A percentile compares a stretch with the other conserved stretches of the same genome.
Conservation (phyloP, 2,329 filamentous ascomycete genomes). For the Eurotiales sp. region DNA sequence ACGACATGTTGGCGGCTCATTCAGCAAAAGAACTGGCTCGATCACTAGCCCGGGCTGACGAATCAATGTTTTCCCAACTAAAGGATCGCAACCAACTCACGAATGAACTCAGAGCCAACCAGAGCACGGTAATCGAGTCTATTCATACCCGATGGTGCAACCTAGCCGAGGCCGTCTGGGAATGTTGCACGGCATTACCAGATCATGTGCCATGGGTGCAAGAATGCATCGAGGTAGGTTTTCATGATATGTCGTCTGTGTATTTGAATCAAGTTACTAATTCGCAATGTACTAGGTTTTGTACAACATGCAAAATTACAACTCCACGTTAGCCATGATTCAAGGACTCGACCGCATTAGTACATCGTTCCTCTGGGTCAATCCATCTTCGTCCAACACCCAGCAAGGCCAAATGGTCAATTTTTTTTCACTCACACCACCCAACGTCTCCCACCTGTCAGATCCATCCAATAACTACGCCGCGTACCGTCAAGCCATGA, state of each 20-base stretch:
- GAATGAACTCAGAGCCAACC: conserved; percentile 20
- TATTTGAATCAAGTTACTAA: not conserved
- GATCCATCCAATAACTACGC: conserved; percentile 32
- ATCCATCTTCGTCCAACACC: conserved; percentile 7
- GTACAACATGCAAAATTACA: conserved; percentile 30
- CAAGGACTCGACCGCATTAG: conserved; percentile 34
- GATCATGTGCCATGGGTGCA: conserved; percentile 29
- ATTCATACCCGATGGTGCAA: conserved; percentile 29
- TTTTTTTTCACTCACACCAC: conserved; percentile 23
- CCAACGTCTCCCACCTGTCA: conserved; percentile 24
- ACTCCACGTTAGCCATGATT: conserved; percentile 35
- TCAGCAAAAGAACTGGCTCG: conserved; percentile 31
- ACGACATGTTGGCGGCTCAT: conserved; percentile 31
- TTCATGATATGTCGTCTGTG: too few relatives aligned
- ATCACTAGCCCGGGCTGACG: conserved; percentile 28
- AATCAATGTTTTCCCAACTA: conserved; percentile 28
- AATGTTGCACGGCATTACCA: conserved; percentile 36
- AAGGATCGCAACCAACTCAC: conserved; percentile 22
- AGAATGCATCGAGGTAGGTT: conserved; percentile 33
- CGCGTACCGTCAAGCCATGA: conserved; percentile 32
- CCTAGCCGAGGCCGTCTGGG: conserved; percentile 32
- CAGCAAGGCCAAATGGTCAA: conserved; percentile 18
- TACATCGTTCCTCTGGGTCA: conserved; percentile 22
- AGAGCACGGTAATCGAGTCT: conserved; percentile 20
- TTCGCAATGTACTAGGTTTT: too few relatives aligned